Base-by-base conservation (phyloP, 1,139 yeast species). In the Protomyces inouyei region DNA sequence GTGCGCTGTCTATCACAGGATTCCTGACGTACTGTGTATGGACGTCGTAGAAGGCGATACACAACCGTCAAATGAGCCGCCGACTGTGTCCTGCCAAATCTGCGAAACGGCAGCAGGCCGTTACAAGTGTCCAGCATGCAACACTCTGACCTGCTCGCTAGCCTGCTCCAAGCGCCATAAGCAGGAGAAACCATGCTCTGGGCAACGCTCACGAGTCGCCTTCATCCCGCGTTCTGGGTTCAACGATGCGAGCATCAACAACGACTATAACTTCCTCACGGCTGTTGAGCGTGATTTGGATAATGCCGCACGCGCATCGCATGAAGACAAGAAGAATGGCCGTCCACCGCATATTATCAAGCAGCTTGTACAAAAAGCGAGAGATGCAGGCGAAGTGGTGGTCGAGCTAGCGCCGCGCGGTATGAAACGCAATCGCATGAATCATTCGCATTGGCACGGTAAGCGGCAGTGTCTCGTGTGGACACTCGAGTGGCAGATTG, bases 121-220 rank as follows among this genome's bases (percentile, higher is more conserved):
- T 72, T 92, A 92, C 73, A 85, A 81, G n/a, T 92, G 98, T 73
- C 97, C 98, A 0, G 86, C 87, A 10, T 92, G 98, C 72, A 77
- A 76, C 8, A 73, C 78, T 16, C 79, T 77, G 66, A 86, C 95
- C 0, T 92, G 98, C 73, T 84, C 88, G 0, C 73, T 88, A 14
- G 79, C 71, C 3, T 92, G 97, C 75, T 88, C 87, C 28, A 83
- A 82, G 68, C 72, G 79, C 40, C 98, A 92, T 73, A 90, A 91
- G 74, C 72, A 71, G 12, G 82, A 81, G 65, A 77, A 81, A 10
- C 79, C 79, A 38, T 92, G 98, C 73, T 75, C 84, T 6, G 98
- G 98, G 0, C 69, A 72, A 38, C 80, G 84, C 38, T 90, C 87
- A 71, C 83, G 82, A 37, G 79, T 90, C 0, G 77, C 78, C 64